Evolutionary conservation across 176 grass and related monocot genomes (phyloP).

Genomic region (Musa acuminata): DNA sequence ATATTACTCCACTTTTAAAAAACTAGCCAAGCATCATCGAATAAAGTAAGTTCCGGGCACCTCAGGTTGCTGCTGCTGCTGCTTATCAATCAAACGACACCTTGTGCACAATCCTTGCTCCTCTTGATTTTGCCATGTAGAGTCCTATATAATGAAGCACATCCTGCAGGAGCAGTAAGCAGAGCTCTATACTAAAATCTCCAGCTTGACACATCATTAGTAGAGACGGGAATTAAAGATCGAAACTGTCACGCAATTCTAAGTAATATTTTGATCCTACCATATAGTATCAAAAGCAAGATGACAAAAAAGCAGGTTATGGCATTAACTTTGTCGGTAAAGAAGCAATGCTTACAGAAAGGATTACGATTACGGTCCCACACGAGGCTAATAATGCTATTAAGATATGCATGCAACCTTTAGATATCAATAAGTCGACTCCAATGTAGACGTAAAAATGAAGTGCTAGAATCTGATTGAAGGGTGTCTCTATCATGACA

Average conservation of each 20-base stretch:
- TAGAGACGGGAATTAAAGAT: not conserved
- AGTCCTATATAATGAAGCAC: slow-evolving; percentile 85
- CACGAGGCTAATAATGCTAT: not conserved
- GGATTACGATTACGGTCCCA: not conserved
- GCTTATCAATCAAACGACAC: slow-evolving; percentile 3
- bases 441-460: too few species aligned
- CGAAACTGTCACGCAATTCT: not conserved
- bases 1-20: too few species aligned
- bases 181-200: not conserved
- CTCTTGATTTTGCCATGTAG: slow-evolving; percentile 73
- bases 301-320: not conserved
- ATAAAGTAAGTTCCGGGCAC: not conserved
- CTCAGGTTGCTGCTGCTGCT: not conserved
- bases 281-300: not conserved
- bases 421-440: not conserved
- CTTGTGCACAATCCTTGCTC: slow-evolving; percentile 56
- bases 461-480: not conserved
- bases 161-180: slow-evolving; percentile 34
- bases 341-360: not conserved
- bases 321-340: not conserved
- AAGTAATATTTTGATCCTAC: not conserved
- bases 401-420: not conserved
- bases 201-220: not conserved
- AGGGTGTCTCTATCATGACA: not conserved
- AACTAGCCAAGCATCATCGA: not conserved